These are phyloP conservation scores for Entomortierella beljakovae DNA, from an alignment of 192 early-diverging fungal genomes.

Conservation along the genomic window DNA sequence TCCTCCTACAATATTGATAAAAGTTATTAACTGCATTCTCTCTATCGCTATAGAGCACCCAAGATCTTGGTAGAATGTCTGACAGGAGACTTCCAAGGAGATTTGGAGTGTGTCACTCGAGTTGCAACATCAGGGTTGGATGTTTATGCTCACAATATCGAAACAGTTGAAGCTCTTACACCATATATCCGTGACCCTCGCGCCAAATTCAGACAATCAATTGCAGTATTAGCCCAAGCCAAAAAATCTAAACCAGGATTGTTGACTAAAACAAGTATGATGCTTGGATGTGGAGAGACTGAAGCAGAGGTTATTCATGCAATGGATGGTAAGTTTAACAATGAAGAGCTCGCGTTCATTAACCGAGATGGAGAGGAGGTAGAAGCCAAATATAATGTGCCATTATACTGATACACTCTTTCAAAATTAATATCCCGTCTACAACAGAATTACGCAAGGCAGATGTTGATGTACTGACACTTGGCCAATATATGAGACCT, in stretches of 20 bases:
- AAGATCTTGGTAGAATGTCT: constrained; percentile 96
- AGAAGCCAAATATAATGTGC: too few species aligned
- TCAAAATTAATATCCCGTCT: not conserved
- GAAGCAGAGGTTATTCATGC: constrained; percentile 93
- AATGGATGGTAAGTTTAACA: constrained; percentile 69
- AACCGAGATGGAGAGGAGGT: too few species aligned
- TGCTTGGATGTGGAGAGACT: constrained; percentile 97
- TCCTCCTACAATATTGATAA: not conserved
- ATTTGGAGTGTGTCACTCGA: constrained; percentile 76
- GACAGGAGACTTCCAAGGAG: constrained; percentile 93
- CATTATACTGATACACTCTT: not conserved
- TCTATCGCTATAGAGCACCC: constrained; percentile 70
- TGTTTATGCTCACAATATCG: constrained; percentile 98
- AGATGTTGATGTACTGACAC: constrained; percentile 92
- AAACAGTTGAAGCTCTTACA: constrained; percentile 93
- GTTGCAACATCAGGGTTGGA: constrained; percentile 95
- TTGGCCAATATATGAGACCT: constrained; percentile 99
- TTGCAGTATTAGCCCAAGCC: constrained; percentile 89
- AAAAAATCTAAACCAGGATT: constrained; percentile 83
- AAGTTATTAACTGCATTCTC: not conserved
- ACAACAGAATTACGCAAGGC: constrained; percentile 75
- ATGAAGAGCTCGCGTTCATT: constrained; percentile 2
- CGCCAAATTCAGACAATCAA: constrained; percentile 92
- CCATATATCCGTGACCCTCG: constrained; percentile 92
- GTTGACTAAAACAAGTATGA: constrained; percentile 97